phyloP scores from a whole-genome alignment of 2,329 filamentous ascomycete species.

The Phialocephala sp. region DNA sequence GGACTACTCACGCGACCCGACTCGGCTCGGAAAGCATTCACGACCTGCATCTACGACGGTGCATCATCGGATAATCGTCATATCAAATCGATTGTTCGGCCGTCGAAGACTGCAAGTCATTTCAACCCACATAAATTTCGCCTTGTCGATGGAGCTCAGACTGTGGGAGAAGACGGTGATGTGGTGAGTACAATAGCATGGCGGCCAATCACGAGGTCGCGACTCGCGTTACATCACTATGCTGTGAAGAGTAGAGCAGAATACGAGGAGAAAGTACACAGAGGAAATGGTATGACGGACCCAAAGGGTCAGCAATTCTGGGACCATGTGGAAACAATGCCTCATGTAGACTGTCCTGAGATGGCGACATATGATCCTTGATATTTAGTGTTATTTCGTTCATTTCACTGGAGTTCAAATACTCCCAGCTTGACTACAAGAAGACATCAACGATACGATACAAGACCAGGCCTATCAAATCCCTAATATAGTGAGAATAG shows the following conservation, averaged over 20 bases:
- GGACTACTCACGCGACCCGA: slow-evolving; percentile 36
- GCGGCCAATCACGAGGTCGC: slow-evolving; percentile 40
- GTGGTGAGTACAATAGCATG: slow-evolving; percentile 33
- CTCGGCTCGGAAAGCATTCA: slow-evolving; percentile 40
- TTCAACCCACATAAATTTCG: slow-evolving; percentile 39
- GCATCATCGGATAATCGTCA: slow-evolving; percentile 39
- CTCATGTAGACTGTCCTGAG: slow-evolving; percentile 35
- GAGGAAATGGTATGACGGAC: slow-evolving; percentile 39
- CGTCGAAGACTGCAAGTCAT: slow-evolving; percentile 30
- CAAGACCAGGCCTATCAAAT: too few relatives aligned
- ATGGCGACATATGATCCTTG: slow-evolving; percentile 38
- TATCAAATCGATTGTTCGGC: slow-evolving; percentile 44
- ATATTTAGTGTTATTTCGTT: too few relatives aligned
- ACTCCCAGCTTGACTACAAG: too few relatives aligned
- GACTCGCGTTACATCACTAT: slow-evolving; percentile 44
- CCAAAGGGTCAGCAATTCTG: slow-evolving; percentile 37
- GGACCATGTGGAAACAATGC: slow-evolving; percentile 32
- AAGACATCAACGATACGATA: too few relatives aligned
- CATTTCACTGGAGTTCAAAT: too few relatives aligned
- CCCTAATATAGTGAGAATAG: too few relatives aligned
- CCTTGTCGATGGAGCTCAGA: slow-evolving; percentile 26
- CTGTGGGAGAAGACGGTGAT: slow-evolving; percentile 41
- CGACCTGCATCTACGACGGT: slow-evolving; percentile 39
- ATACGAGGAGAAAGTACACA: slow-evolving; percentile 37
- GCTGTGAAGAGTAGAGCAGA: slow-evolving; percentile 44